Evolutionary conservation across 2,329 filamentous ascomycete species (phyloP), one percentile per base, ranked within the genome.

Genomic region (Fusarium continuum): DNA sequence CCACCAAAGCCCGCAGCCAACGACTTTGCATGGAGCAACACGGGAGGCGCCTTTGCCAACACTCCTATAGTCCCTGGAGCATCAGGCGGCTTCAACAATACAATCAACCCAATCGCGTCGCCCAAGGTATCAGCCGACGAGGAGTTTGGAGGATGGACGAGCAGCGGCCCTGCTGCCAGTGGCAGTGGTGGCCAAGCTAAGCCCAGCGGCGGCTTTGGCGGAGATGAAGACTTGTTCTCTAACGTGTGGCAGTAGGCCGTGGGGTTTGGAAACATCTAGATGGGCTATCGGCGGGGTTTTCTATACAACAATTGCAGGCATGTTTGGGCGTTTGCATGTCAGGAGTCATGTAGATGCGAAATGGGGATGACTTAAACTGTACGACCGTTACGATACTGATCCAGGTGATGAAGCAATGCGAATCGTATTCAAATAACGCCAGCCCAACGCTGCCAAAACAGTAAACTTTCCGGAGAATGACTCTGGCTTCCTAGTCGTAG

Each of bases 111-210:
- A 50, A 79, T 60, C 16, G 16, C 56, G 36, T 60, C 81, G 34
- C 88, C 91, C 20, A 89, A 90, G 70, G 91, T 97, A 3, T 84
- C 91, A 29, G 90, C 91, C 0, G 94, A 98, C 70, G 94, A 98
- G 76, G 94, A 98, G 73, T 98, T 97, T 79, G 94, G 94, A 17
- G 93, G 94, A 11, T 98, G 94, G 94, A 88, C 91, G 41, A 96
- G 92, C 83, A 79, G 89, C 85, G 69, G 81, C 31, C 78, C 81
- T 8, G 73, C 77, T 1, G 73, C 77, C 26, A 72, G 79, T 17
- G 74, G 74, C 36, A 75, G 75, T 43, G 73, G 73, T 39, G 75
- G 75, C 40, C 76, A 76, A 20, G 73, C 77, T 13, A 77, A 90
- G 77, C 80, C 88, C 28, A 78, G 83, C 22, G 79, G 82, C 19